Conservation (phyloP, 495 filamentous ascomycete species). For the Podospora pseudocomata region DNA sequence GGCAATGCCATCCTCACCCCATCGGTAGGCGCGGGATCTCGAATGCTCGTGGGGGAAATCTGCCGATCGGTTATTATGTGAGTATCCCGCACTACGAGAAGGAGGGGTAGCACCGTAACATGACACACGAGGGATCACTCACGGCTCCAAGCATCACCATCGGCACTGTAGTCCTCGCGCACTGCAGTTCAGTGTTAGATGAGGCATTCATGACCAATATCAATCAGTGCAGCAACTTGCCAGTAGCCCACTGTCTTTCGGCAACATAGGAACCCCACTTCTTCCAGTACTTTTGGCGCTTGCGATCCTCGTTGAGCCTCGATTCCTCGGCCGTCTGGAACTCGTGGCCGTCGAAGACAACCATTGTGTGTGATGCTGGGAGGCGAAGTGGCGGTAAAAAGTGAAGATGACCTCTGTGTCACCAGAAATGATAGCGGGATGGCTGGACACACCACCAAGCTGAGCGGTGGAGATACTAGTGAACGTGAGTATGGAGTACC, state of each 20-base stretch:
- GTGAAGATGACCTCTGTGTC: not conserved
- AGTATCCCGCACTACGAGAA: slow-evolving; percentile 2
- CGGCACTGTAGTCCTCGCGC: slow-evolving; percentile 80
- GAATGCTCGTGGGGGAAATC: slow-evolving; percentile 93
- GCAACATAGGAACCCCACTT: slow-evolving; percentile 82
- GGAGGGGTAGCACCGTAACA: not conserved
- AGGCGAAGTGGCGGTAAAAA: slow-evolving; percentile 1
- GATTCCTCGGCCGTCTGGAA: slow-evolving; percentile 84
- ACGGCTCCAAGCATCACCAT: slow-evolving; percentile 97
- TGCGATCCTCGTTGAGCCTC: slow-evolving; percentile 77
- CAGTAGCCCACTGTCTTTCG: slow-evolving; percentile 85
- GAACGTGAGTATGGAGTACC: not conserved
- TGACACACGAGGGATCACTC: slow-evolving; percentile 37
- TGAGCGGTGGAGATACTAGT: not conserved
- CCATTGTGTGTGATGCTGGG: slow-evolving; percentile 56
- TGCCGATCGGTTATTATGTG: slow-evolving; percentile 33
- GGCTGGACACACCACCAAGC: not conserved
- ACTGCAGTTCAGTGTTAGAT: slow-evolving; percentile 51
- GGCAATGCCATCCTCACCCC: slow-evolving; percentile 97
- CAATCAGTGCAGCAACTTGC: slow-evolving; percentile 39
- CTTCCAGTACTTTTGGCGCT: slow-evolving; percentile 87
- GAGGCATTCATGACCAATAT: not conserved
- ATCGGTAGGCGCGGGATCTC: slow-evolving; percentile 79
- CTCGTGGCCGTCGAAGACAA: slow-evolving; percentile 78
- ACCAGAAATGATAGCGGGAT: not conserved